Evolutionary conservation across 768 basidiomycete species (phyloP).

Genomic region (Amanita fuliginea): DNA sequence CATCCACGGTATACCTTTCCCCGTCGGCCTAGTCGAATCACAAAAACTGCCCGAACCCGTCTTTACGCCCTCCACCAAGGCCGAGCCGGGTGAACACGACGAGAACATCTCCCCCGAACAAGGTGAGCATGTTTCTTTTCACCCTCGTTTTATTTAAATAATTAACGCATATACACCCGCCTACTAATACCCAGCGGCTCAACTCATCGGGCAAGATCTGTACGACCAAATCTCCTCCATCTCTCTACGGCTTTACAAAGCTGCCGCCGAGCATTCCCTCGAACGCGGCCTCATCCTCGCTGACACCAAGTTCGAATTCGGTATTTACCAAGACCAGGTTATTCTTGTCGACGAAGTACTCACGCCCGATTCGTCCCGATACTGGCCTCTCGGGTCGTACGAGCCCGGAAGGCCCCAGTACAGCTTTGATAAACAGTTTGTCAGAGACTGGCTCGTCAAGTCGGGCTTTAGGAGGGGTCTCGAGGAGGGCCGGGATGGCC

Average conservation of each 20-base stretch:
- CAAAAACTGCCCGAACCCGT: conserved; percentile 72
- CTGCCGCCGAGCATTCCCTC: conserved; percentile 65
- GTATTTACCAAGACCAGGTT: conserved; percentile 39
- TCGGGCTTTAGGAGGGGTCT: conserved; percentile 68
- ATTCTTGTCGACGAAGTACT: conserved; percentile 95
- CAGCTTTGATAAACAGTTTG: conserved; percentile 95
- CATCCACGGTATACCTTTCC: conserved; percentile 76
- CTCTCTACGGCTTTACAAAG: conserved; percentile 56
- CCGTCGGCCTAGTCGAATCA: conserved; percentile 73
- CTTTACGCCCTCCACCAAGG: conserved; percentile 97
- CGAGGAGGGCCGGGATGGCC: conserved; percentile 56
- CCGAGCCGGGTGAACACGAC: conserved; percentile 87
- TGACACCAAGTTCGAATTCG: conserved; percentile 99
- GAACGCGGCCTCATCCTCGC: conserved; percentile 84
- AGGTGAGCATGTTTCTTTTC: conserved; percentile 35
- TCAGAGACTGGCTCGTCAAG: conserved; percentile 79
- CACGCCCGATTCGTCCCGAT: conserved; percentile 94
- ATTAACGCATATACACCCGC: too few species aligned
- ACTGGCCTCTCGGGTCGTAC: conserved; percentile 82
- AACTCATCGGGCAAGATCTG: conserved; percentile 56
- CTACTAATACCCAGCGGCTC: conserved; percentile 44
- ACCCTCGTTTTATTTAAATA: too few species aligned
- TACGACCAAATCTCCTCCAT: conserved; percentile 47
- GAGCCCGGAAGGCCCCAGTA: conserved; percentile 65
- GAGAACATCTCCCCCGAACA: conserved; percentile 87